A percentile compares a stretch with the other conserved stretches of the same genome.
Conservation (phyloP, 306 rosid genomes). For the Dicorynia guianensis region DNA sequence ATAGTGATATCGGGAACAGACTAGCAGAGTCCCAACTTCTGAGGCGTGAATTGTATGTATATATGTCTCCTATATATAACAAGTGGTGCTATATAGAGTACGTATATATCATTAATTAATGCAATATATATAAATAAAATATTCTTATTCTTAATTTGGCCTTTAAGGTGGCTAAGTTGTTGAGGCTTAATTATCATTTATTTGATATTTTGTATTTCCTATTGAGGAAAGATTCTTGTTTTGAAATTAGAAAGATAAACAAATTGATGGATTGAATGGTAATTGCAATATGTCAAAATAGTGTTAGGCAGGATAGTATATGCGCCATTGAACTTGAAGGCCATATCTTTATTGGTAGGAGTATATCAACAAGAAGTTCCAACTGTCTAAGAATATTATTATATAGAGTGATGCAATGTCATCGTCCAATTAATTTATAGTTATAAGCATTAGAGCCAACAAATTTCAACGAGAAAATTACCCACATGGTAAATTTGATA, state of each 20-base stretch:
- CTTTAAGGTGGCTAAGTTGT: constrained; percentile 18
- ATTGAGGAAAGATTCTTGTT: constrained; percentile 35
- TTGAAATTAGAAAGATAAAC: constrained; percentile 5
- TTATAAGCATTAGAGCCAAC: no score
- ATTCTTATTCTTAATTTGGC: no score
- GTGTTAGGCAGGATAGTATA: constrained; percentile 19
- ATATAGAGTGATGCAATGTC: no score
- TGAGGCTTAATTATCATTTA: background rate
- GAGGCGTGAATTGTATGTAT: constrained; percentile 26
- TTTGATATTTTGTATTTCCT: constrained; percentile 10
- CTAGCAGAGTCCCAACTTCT: constrained; percentile 31
- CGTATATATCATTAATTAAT: constrained; percentile 6
- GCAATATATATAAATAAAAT: background rate
- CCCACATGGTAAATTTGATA: no score
- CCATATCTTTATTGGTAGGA: constrained; percentile 3
- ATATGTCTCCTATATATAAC: constrained; percentile 17
- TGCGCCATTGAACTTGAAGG: constrained; percentile 40
- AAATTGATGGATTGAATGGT: constrained; percentile 28
- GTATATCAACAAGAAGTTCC: background rate
- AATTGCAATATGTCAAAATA: background rate
- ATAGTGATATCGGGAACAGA: constrained; percentile 55
- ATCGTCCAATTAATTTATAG: no score
- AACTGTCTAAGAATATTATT: constrained; percentile 17
- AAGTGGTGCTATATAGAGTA: background rate
- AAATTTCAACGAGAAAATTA: no score